phyloP scores from a whole-genome alignment of 2,329 filamentous ascomycete species.

The Furcasterigmium furcatum region DNA sequence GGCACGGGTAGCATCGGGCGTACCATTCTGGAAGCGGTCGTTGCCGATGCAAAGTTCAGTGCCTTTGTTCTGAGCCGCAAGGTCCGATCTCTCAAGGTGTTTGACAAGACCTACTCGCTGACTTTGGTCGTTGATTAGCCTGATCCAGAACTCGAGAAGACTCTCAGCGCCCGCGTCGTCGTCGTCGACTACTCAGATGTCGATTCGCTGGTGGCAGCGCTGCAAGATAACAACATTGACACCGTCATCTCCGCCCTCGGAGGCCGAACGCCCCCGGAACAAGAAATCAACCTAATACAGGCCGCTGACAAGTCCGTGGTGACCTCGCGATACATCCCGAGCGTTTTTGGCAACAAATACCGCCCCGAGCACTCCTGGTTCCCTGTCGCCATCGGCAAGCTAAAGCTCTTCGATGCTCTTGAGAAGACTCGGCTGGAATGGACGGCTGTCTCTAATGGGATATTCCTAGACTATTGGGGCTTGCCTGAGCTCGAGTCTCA shows the following conservation, averaged over 20 bases:
- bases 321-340: slow-evolving; percentile 38
- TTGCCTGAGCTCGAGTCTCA: slow-evolving; percentile 16
- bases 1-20: background rate
- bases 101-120: background rate
- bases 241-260: slow-evolving; percentile 39
- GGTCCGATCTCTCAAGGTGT: background rate
- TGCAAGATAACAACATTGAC: slow-evolving; percentile 24
- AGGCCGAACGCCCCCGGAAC: slow-evolving; percentile 21
- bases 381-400: no score
- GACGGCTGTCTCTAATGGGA: slow-evolving; percentile 16
- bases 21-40: background rate
- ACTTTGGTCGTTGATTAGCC: background rate
- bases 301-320: slow-evolving; percentile 32
- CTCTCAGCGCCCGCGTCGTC: background rate
- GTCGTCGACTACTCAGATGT: slow-evolving; percentile 4
- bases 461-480: slow-evolving; percentile 22
- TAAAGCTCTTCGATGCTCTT: background rate
- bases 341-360: slow-evolving; percentile 38
- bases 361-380: slow-evolving; percentile 16
- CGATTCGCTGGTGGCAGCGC: background rate
- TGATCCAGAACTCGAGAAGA: background rate
- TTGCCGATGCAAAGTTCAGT: background rate
- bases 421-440: slow-evolving; percentile 5
- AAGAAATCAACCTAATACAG: slow-evolving; percentile 37
- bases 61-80: background rate